Evolutionary conservation across 2,329 filamentous ascomycete species (phyloP).

Genomic region (Cladosporium sp.): DNA sequence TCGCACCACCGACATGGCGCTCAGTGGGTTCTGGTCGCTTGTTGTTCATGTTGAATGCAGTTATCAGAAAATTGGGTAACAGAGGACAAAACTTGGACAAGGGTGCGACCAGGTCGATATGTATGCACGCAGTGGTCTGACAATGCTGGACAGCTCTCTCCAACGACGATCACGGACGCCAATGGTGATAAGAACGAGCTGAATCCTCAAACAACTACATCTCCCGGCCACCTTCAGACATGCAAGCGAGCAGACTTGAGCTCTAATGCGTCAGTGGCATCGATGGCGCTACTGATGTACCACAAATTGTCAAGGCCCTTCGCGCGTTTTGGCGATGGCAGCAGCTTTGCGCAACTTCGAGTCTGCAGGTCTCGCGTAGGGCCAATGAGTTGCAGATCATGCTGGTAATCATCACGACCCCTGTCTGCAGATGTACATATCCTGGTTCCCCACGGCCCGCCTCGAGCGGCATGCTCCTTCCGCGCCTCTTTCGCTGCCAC

Average conservation of each 20-base stretch:
- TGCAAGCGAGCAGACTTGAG: not conserved
- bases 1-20: conserved; percentile 10
- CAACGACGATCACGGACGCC: not conserved
- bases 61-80: not conserved
- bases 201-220: not conserved
- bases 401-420: conserved; percentile 2
- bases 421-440: conserved; percentile 3
- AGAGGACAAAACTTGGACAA: not conserved
- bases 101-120: not conserved
- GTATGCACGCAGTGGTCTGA: not conserved
- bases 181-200: not conserved
- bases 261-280: not conserved
- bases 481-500: not conserved
- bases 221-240: not conserved
- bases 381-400: not conserved
- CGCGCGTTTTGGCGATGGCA: not conserved
- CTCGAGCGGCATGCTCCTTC: conserved; percentile 8
- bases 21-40: not conserved
- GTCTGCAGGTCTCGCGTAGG: not conserved
- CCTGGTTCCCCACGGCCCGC: conserved; percentile 6
- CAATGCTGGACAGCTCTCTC: not conserved
- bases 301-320: not conserved
- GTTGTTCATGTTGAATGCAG: not conserved
- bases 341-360: not conserved
- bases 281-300: not conserved